phyloP scores from a whole-genome alignment of 768 basidiomycete species.

The Amyloporia xantha region DNA sequence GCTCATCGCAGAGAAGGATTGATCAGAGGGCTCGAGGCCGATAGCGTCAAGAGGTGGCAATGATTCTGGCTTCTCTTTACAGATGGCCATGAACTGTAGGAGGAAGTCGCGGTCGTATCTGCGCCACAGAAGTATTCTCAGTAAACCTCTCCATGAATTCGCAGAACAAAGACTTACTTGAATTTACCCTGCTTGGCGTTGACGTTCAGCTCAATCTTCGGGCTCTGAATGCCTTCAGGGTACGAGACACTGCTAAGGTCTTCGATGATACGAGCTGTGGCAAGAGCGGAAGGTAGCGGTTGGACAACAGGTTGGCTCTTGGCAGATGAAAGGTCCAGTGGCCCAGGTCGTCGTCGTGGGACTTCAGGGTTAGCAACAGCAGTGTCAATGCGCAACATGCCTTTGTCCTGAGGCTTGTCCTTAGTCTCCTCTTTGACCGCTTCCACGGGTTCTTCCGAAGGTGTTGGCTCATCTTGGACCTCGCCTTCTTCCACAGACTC shows the following conservation, averaged over 20 bases:
- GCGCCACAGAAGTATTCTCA: too few relatives aligned
- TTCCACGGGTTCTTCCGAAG: conserved; percentile 3
- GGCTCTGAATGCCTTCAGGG: conserved; percentile 78
- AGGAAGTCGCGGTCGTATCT: conserved; percentile 98
- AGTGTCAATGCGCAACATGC: conserved; percentile 62
- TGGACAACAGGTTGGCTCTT: conserved; percentile 36
- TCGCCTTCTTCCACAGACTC: conserved; percentile 44
- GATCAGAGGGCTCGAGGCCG: conserved; percentile 77
- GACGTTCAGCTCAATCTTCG: conserved; percentile 77
- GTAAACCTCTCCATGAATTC: conserved; percentile 1
- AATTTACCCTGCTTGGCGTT: conserved; percentile 85
- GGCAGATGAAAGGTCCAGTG: conserved; percentile 59
- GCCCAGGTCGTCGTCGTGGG: conserved; percentile 50
- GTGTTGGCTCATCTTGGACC: conserved; percentile 30
- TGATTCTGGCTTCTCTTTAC: conserved; percentile 90
- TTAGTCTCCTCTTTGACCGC: conserved; percentile 28
- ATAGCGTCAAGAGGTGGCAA: conserved; percentile 87
- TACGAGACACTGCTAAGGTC: conserved; percentile 75
- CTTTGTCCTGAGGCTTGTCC: conserved; percentile 42
- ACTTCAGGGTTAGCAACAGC: conserved; percentile 36
- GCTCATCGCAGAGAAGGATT: conserved; percentile 42
- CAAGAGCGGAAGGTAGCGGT: conserved; percentile 59
- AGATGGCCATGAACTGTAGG: conserved; percentile 90
- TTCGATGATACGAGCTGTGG: conserved; percentile 79
- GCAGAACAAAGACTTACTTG: conserved; percentile 42